Conservation (phyloP, 2,329 filamentous ascomycete genomes). For the Nothophoma quercina region DNA sequence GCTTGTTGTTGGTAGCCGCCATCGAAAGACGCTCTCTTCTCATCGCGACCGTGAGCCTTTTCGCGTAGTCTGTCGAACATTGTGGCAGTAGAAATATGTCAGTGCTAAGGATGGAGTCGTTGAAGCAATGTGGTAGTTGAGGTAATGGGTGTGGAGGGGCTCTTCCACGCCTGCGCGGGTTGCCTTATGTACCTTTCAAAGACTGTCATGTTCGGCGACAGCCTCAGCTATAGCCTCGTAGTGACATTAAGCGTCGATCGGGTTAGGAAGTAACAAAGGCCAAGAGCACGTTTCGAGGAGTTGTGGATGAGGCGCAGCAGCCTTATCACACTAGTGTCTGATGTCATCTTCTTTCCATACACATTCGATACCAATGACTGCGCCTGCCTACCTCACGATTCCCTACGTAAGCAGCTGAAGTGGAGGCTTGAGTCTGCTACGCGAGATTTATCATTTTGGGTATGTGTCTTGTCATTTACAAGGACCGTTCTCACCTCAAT, state of each 20-base stretch:
- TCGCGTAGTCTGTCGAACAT: constrained; percentile 27
- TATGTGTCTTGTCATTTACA: too few species aligned
- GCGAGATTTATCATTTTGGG: not conserved
- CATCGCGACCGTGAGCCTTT: constrained; percentile 19
- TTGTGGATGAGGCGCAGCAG: not conserved
- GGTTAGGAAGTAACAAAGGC: not conserved
- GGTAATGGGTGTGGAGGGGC: not conserved
- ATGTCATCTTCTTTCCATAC: not conserved
- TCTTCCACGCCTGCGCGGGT: not conserved
- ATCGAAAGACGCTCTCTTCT: constrained; percentile 19
- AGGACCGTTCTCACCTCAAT: too few species aligned
- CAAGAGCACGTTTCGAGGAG: not conserved
- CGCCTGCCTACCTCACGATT: not conserved
- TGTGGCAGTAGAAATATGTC: not conserved
- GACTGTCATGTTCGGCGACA: not conserved
- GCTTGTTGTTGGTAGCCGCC: constrained; percentile 1
- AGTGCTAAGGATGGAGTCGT: not conserved
- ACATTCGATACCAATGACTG: not conserved
- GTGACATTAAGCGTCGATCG: too few species aligned
- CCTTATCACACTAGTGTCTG: not conserved
- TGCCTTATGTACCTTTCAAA: not conserved
- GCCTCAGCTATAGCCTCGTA: not conserved
- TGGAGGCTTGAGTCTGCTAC: too few species aligned
- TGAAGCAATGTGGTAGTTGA: not conserved
- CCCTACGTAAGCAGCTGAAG: too few species aligned